Percentiles rank a stretch among this genome's conserved stretches.
phyloP scores from a whole-genome alignment of 75 land plant species.

The Cunninghamia lanceolata region DNA sequence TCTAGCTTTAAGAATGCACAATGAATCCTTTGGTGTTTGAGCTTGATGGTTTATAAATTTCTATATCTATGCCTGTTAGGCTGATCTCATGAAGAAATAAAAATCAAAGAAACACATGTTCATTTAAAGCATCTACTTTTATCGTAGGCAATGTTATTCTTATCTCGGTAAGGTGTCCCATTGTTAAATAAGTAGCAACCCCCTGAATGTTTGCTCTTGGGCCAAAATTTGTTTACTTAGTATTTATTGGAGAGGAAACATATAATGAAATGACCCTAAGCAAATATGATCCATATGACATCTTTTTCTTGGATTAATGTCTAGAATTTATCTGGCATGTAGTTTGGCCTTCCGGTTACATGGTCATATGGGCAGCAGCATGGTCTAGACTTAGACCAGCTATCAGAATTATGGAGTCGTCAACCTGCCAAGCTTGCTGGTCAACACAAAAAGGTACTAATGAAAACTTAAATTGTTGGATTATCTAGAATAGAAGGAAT shows the following conservation, averaged over 20 bases:
- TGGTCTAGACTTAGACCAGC: constrained; percentile 61
- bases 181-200: neutral
- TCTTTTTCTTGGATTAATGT: neutral
- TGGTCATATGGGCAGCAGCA: constrained; percentile 76
- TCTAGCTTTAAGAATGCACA: neutral
- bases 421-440: constrained; percentile 89
- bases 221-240: neutral
- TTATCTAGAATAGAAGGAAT: neutral
- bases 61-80: neutral
- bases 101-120: neutral
- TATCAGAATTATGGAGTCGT: constrained; percentile 85
- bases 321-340: constrained; percentile 17
- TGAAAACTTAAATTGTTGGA: neutral
- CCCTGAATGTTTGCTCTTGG: neutral
- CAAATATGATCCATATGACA: neutral
- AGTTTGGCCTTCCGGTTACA: constrained; percentile 94
- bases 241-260: neutral
- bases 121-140: neutral
- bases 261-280: neutral
- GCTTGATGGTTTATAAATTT: neutral
- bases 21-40: neutral
- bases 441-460: constrained; percentile 61
- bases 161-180: neutral
- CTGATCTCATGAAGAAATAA: neutral
- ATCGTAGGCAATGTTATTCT: neutral